Evolutionary conservation across 768 basidiomycete species (phyloP).

Genomic region (Tremella fuciformis): DNA sequence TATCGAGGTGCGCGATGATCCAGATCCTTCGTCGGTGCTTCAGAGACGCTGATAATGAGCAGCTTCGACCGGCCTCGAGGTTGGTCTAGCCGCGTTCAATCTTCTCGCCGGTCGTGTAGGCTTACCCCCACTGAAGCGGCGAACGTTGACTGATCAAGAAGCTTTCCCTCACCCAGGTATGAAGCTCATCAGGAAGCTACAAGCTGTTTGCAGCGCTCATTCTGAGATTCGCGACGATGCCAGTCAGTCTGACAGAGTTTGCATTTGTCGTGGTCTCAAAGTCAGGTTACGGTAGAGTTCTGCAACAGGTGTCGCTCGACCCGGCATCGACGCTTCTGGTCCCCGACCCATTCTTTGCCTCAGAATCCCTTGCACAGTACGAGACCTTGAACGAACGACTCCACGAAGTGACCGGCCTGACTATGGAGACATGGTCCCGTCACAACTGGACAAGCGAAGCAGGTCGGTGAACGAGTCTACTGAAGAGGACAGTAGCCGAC

Average conservation of each 20-base stretch:
- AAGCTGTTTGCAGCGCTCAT: too few relatives aligned
- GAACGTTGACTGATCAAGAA: not conserved
- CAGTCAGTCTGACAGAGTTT: not conserved
- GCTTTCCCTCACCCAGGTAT: constrained; percentile 70
- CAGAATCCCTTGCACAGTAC: not conserved
- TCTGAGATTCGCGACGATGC: not conserved
- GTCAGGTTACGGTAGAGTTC: not conserved
- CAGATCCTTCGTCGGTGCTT: not conserved
- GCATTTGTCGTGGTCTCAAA: not conserved
- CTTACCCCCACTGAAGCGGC: not conserved
- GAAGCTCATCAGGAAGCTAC: not conserved
- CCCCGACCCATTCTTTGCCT: constrained; percentile 62
- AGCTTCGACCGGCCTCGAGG: constrained; percentile 66
- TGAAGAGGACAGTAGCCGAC: constrained; percentile 11
- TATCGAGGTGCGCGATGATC: constrained; percentile 15
- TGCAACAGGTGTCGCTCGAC: not conserved
- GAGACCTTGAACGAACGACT: constrained; percentile 59
- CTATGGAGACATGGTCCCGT: constrained; percentile 73
- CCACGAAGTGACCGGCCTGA: constrained; percentile 70
- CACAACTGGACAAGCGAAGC: constrained; percentile 82
- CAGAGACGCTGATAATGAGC: not conserved
- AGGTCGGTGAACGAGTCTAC: constrained; percentile 55
- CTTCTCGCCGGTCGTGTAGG: constrained; percentile 68
- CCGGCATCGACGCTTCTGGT: constrained; percentile 50
- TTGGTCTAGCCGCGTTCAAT: constrained; percentile 84